Evolutionary conservation across 2,329 filamentous ascomycete species (phyloP), one percentile per base, ranked within the genome.

Genomic region (Aspergillus spinulosporus): DNA sequence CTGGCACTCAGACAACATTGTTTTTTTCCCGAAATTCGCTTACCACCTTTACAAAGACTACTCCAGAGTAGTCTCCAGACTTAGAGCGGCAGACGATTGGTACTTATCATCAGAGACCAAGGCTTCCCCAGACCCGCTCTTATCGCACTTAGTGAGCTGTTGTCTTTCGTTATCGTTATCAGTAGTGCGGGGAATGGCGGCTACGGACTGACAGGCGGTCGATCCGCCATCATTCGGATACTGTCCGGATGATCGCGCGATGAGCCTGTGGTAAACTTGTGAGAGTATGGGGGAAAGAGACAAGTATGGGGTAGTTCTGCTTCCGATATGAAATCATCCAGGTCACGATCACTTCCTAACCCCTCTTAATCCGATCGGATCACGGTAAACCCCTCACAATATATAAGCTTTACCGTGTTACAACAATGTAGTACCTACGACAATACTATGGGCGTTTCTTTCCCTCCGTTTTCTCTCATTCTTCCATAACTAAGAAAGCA

Each of bases 401-500:
- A 42, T 42, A 42, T 42, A 42, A 42, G n/a, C 34, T 12, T 21
- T 12, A 11, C 14, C 15, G 12, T 6, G 9, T n/a, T 15, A 12
- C 8, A 28, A 37, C 14, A 15, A 39, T 32, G 7, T 4, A 21
- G 14, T 29, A 4, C 15, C 29, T 7, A 32, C n/a, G 28, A 46
- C 11, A 31, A 21, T 21, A 21, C 21, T 21, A 21, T 21, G 21
- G 21, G 21, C 21, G 21, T 21, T 21, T 21, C 21, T 21, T 21
- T 21, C 21, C 21, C 21, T 21, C 21, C 21, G 21, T 21, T 21
- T 21, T 21, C 28, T 31, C 49, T 28, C 14, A 5, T n/a, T 12
- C n/a, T 37, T 4, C 4, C n/a, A 11, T 12, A 47, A 7, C 28
- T n/a, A n/a, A 45, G 21, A 12, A 46, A 8, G 5, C 51, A 65